phyloP scores from a whole-genome alignment of 1,284 basidiomycete species.

The Sanguinoderma infundibulare region DNA sequence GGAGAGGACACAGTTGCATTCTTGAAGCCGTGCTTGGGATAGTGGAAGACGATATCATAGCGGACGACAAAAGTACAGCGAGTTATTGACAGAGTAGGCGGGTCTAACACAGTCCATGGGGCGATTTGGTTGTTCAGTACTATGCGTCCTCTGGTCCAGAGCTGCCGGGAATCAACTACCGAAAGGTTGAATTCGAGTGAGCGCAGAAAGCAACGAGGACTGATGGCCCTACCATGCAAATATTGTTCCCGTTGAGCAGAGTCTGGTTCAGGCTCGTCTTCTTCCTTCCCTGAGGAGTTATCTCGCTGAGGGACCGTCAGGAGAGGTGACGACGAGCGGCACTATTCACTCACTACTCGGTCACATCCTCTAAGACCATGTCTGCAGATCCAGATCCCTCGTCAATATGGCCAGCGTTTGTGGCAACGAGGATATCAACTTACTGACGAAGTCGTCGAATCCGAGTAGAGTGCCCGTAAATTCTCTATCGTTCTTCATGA shows the following conservation, averaged over 20 bases:
- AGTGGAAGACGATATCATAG: not conserved
- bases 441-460: slow-evolving; percentile 99
- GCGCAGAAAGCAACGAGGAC: not conserved
- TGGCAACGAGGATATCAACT: slow-evolving; percentile 47
- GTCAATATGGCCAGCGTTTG: not conserved
- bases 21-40: not conserved
- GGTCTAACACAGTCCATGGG: not conserved
- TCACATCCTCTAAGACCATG: slow-evolving; percentile 98
- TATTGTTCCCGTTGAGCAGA: slow-evolving; percentile 96
- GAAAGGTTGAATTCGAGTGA: not conserved
- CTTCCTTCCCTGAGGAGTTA: slow-evolving; percentile 81
- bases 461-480: slow-evolving; percentile 96
- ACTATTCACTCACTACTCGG: slow-evolving; percentile 76
- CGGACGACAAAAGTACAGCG: not conserved
- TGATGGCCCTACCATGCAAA: slow-evolving; percentile 81
- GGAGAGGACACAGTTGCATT: not conserved
- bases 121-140: not conserved
- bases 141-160: slow-evolving; percentile 63
- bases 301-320: slow-evolving; percentile 62
- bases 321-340: no score
- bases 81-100: not conserved
- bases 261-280: slow-evolving; percentile 90
- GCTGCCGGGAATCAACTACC: slow-evolving; percentile 79
- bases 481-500: slow-evolving; percentile 96
- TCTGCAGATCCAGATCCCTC: slow-evolving; percentile 53